Percentiles rank a stretch among this genome's conserved stretches.
Conservation (phyloP, 306 rosid species). For the Vigna unguiculata region DNA sequence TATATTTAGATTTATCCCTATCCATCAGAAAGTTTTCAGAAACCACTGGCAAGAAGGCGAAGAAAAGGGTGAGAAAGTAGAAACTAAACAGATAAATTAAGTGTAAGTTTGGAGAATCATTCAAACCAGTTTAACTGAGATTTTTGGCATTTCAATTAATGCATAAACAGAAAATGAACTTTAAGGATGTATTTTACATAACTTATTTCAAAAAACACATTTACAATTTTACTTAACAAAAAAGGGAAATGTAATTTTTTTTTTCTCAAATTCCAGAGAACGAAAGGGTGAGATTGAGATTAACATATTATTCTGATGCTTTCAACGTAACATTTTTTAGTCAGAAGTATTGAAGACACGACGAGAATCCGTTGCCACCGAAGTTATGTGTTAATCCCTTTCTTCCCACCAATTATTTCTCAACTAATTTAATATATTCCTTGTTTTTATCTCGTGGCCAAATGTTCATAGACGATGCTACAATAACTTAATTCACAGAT, state of each 20-base stretch:
- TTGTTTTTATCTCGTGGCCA: neutral
- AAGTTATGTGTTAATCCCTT: constrained; percentile 18
- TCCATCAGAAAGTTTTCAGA: neutral
- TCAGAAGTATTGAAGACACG: neutral
- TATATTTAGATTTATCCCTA: neutral
- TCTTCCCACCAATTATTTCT: constrained; percentile 2
- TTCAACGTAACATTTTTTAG: constrained; percentile 4
- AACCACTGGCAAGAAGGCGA: neutral
- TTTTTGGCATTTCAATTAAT: no score
- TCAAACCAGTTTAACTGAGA: no score
- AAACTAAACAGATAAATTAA: neutral
- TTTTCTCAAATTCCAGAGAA: neutral
- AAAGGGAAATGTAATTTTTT: neutral
- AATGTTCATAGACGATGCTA: neutral
- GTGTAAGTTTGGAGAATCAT: no score
- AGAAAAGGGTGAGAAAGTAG: neutral
- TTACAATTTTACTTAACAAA: neutral
- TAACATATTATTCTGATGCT: neutral
- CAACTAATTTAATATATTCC: neutral
- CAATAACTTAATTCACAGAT: neutral
- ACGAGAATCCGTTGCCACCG: constrained; percentile 43
- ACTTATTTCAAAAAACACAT: no score
- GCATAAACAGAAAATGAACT: no score
- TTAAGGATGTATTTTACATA: no score
- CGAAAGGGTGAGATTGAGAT: constrained; percentile 12